A percentile compares a stretch with the other conserved stretches of the same genome.
These are phyloP conservation scores for Aegilops speltoides DNA, from an alignment of 176 grass and related monocot genomes.

Conservation along the genomic window DNA sequence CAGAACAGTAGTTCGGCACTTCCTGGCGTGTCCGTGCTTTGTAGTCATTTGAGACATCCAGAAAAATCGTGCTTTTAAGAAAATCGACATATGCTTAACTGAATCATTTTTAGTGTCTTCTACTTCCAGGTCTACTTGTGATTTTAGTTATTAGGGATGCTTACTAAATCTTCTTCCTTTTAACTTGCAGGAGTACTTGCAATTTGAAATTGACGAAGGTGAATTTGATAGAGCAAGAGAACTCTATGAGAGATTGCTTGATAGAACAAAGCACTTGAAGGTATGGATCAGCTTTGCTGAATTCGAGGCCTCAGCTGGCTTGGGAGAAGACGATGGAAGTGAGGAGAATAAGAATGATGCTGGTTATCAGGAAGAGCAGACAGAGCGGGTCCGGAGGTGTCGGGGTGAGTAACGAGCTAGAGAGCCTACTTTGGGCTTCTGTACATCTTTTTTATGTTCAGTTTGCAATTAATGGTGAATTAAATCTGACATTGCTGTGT, in stretches of 20 bases:
- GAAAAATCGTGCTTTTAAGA: neutral
- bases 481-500: conserved; percentile 19
- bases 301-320: conserved; percentile 75
- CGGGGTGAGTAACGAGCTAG: conserved; percentile 49
- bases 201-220: conserved; percentile 84
- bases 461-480: neutral
- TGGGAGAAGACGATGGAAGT: conserved; percentile 36
- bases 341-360: conserved; percentile 51
- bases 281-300: conserved; percentile 95
- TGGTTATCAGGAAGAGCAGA: conserved; percentile 37
- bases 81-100: neutral
- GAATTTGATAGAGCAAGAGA: conserved; percentile 71
- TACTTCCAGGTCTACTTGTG: neutral
- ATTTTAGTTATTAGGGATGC: neutral
- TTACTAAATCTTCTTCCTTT: conserved; percentile 9
- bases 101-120: neutral
- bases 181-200: conserved; percentile 67
- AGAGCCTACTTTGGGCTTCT: conserved; percentile 4
- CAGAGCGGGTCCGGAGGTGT: conserved; percentile 43
- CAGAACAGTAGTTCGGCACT: too few relatives aligned
- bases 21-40: too few relatives aligned
- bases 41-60: neutral
- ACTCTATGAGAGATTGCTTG: conserved; percentile 80
- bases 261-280: conserved; percentile 87
- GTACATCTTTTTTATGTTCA: neutral